Conservation (phyloP, 1,139 yeast genomes). For the Suhomyces anneliseae region DNA sequence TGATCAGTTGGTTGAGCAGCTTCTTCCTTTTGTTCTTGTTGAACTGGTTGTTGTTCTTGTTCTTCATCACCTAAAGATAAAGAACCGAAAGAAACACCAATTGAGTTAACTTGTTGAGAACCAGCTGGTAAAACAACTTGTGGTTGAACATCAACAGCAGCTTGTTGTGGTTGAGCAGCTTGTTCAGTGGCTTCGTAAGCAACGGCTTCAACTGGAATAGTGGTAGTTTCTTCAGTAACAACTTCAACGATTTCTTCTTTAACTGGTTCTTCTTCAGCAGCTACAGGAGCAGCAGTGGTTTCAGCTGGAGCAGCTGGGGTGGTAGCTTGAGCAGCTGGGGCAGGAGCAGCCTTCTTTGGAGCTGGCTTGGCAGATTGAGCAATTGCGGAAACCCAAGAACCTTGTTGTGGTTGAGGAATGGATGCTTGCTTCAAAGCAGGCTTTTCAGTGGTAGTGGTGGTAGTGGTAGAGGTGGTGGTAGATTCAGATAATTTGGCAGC, state of each 20-base stretch:
- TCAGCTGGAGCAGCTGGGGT: conserved; percentile 14
- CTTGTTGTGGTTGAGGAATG: conserved; percentile 33
- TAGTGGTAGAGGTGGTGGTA: conserved; percentile 12
- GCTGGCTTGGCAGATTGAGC: conserved; percentile 49
- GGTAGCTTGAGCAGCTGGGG: conserved; percentile 4
- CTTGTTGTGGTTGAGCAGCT: conserved; percentile 13
- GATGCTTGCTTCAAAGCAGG: conserved; percentile 32
- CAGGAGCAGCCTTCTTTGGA: conserved; percentile 12
- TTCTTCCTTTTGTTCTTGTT: conserved; percentile 16
- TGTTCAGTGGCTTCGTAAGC: conserved; percentile 14
- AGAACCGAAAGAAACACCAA: conserved; percentile 73
- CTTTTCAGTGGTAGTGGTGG: conserved; percentile 16
- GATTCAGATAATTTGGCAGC: conserved; percentile 10
- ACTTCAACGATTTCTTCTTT: conserved; percentile 9
- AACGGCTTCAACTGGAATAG: conserved; percentile 13
- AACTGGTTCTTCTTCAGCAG: conserved; percentile 9
- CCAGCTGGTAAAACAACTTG: conserved; percentile 68
- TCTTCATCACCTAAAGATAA: conserved; percentile 53
- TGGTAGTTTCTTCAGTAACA: conserved; percentile 4
- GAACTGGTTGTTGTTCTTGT: conserved; percentile 18
- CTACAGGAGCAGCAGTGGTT: conserved; percentile 6
- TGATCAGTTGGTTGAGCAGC: conserved; percentile 10
- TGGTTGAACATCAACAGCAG: conserved; percentile 30
- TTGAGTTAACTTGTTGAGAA: conserved; percentile 50
- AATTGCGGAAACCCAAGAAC: conserved; percentile 62